Evolutionary conservation across 208 protist species (phyloP), one percentile per base, ranked within the genome.

Genomic region (Trypanosoma rangeli): DNA sequence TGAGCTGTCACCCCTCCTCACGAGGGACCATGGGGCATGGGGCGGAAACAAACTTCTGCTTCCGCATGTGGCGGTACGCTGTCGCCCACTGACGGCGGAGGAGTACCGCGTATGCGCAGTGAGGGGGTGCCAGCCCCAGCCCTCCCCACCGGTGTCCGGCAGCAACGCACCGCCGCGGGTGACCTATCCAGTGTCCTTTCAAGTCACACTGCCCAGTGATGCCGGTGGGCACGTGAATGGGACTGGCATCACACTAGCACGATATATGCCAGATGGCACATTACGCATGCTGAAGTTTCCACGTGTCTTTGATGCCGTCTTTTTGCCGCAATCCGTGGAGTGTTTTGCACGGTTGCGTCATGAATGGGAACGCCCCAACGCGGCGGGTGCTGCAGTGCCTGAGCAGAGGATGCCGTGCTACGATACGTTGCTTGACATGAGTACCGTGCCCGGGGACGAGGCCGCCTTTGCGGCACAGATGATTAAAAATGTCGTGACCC

Each of bases 11-110:
- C 33, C 33, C 33, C 33, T 37, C 33, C 33, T 37, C 33, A 7
- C 33, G 33, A 37, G 33, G 33, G 33, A 37, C 33, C 5, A 24
- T 5, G 48, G 29, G 18, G 55, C 29, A 31, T 37, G 28, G 37
- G 22, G 26, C 3, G 26, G 29, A 9, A 24, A 42, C 4, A 39
- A 56, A 29, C 8, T 1, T n/a, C 62, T 67, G 7, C n/a, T 39
- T 13, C 48, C 62, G 39, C 62, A 67, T 33, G 31, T 67, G 28
- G 42, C 44, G 42, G 48, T 67, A 26, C 62, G 62, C 26, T 67
- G 44, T 49, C 48, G 62, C 48, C 62, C 62, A 13, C 48, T 67
- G 20, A 67, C 62, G 3, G 20, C 48, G 28, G 62, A 56, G 39
- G 62, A 67, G 31, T 57, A 50, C 22, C 48, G 62, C 18, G 10